These are phyloP conservation scores for Ophiostoma sp. DNA, from an alignment of 2,329 filamentous ascomycete genomes.

Conservation along the genomic window DNA sequence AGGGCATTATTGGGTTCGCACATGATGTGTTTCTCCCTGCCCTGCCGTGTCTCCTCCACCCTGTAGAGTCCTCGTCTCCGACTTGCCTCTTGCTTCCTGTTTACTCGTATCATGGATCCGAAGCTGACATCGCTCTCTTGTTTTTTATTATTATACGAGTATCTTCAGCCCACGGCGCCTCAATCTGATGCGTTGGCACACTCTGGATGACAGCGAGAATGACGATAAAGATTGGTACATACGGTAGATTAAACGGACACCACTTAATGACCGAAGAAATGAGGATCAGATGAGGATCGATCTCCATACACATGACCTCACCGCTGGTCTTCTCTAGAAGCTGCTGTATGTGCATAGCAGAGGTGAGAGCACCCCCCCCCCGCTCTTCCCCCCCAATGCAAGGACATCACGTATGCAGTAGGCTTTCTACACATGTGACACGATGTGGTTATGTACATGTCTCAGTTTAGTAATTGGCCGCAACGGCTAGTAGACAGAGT, in stretches of 20 bases:
- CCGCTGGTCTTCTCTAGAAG: slow-evolving; percentile 1
- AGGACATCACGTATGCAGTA: neutral
- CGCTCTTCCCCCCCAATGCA: neutral
- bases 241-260: no score
- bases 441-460: slow-evolving; percentile 8
- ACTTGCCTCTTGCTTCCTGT: neutral
- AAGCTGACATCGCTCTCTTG: neutral
- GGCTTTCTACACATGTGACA: slow-evolving; percentile 10
- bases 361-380: neutral
- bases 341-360: neutral
- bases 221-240: no score
- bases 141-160: no score
- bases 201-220: no score
- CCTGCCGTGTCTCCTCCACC: neutral
- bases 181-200: neutral
- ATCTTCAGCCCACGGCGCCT: neutral
- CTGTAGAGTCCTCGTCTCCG: neutral
- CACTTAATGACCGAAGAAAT: no score
- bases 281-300: no score
- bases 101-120: neutral
- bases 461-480: neutral
- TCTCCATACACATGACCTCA: slow-evolving; percentile 6
- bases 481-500: neutral
- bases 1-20: neutral
- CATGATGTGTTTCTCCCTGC: neutral